phyloP scores from a whole-genome alignment of 176 grass and related monocot genomes.

The Carex littledalei region DNA sequence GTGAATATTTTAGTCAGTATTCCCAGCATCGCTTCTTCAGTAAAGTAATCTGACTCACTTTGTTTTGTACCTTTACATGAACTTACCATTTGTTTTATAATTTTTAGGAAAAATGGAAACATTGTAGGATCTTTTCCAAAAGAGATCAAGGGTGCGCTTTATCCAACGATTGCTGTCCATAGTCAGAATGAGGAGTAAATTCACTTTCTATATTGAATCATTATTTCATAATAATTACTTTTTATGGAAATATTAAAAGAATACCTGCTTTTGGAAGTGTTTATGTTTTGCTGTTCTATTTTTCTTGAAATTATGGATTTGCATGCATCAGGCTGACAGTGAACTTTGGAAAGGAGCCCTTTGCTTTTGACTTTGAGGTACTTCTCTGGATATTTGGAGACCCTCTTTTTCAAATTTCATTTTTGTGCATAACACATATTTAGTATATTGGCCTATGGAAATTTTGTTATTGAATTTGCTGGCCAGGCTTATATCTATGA shows the following conservation, averaged over 20 bases:
- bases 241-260: neutral
- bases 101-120: constrained; percentile 82
- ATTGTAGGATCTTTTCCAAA: constrained; percentile 60
- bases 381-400: neutral
- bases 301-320: constrained; percentile 26
- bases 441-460: neutral
- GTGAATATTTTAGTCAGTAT: constrained; percentile 11
- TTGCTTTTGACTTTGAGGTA: constrained; percentile 92
- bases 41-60: neutral
- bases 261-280: constrained; percentile 8
- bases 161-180: constrained; percentile 90
- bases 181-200: constrained; percentile 86
- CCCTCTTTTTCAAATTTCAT: constrained; percentile 1
- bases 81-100: constrained; percentile 10
- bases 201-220: constrained; percentile 18
- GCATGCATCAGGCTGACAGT: constrained; percentile 59
- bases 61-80: neutral
- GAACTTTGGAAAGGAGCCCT: constrained; percentile 85
- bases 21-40: neutral
- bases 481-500: constrained; percentile 74
- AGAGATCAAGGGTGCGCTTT: constrained; percentile 69
- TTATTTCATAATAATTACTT: neutral
- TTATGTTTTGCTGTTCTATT: constrained; percentile 8
- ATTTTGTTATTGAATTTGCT: constrained; percentile 24
- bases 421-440: neutral